Evolutionary conservation across 2,329 filamentous ascomycete genomes (phyloP).

Genomic region (Paraconiothyrium brasiliense): DNA sequence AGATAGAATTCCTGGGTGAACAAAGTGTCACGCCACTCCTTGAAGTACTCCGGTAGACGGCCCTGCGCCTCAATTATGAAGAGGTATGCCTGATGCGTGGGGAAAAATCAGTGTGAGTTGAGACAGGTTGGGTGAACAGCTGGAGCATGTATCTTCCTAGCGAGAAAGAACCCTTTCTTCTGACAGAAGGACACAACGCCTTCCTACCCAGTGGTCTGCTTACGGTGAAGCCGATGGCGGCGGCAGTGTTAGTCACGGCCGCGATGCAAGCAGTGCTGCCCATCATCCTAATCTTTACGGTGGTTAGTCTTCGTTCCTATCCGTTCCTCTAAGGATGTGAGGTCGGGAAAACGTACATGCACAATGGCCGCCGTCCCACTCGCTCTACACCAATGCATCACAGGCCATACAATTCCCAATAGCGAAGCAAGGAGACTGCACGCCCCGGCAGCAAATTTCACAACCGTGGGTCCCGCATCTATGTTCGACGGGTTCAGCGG

Average conservation of each 20-base stretch:
- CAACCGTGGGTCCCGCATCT: conserved; percentile 18
- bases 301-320: background rate
- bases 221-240: conserved; percentile 14
- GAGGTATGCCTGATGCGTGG: conserved; percentile 14
- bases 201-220: background rate
- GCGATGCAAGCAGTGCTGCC: conserved; percentile 15
- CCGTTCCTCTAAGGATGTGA: background rate
- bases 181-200: background rate
- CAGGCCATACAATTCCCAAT: conserved; percentile 15
- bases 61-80: conserved; percentile 17
- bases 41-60: conserved; percentile 13
- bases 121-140: background rate
- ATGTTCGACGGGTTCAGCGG: conserved; percentile 21
- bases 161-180: background rate
- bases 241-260: conserved; percentile 8
- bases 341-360: conserved; percentile 6
- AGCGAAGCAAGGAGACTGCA: conserved; percentile 10
- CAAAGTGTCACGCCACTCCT: conserved; percentile 10
- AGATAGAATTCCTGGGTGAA: conserved; percentile 27
- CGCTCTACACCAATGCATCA: conserved; percentile 15
- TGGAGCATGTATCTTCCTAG: background rate
- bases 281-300: conserved; percentile 15
- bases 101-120: background rate
- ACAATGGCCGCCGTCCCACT: background rate
- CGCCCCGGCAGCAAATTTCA: conserved; percentile 13